phyloP scores from a whole-genome alignment of 2,329 filamentous ascomycete genomes.

The Colletotrichum siamense region DNA sequence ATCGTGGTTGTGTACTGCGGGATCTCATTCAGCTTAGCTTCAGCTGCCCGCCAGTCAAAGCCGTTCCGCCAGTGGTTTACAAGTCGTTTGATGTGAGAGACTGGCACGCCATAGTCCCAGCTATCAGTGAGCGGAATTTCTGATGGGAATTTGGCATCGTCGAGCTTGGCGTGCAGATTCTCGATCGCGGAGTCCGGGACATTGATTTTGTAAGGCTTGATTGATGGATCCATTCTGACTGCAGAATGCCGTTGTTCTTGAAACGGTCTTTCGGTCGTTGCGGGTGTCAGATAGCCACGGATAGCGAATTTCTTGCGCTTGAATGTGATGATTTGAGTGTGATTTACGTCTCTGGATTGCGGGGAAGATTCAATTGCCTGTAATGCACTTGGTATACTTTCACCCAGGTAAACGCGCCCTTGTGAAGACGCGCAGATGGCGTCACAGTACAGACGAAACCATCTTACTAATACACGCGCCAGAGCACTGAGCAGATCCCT shows the following conservation, averaged over 20 bases:
- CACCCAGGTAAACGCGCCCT: background rate
- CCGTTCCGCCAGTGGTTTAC: conserved; percentile 42
- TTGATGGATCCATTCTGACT: conserved; percentile 22
- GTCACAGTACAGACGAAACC: background rate
- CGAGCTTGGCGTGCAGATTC: conserved; percentile 35
- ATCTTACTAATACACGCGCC: background rate
- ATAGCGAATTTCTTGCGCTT: background rate
- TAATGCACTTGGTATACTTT: background rate
- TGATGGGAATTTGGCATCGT: conserved; percentile 31
- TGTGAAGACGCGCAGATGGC: background rate
- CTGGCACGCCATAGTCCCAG: conserved; percentile 35
- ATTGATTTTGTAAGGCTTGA: conserved; percentile 39
- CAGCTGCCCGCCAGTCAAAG: conserved; percentile 68
- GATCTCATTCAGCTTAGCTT: conserved; percentile 62
- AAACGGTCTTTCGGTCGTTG: background rate
- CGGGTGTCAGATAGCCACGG: background rate
- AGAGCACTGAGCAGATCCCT: background rate
- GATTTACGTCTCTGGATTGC: background rate
- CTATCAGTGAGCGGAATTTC: conserved; percentile 37
- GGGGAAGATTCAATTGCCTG: background rate
- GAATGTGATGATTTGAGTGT: background rate
- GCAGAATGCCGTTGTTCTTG: background rate
- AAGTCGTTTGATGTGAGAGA: conserved; percentile 38
- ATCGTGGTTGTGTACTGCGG: conserved; percentile 62
- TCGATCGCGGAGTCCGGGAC: conserved; percentile 36